Evolutionary conservation across 768 basidiomycete species (phyloP).

Genomic region (Nevesoporus exiguus): DNA sequence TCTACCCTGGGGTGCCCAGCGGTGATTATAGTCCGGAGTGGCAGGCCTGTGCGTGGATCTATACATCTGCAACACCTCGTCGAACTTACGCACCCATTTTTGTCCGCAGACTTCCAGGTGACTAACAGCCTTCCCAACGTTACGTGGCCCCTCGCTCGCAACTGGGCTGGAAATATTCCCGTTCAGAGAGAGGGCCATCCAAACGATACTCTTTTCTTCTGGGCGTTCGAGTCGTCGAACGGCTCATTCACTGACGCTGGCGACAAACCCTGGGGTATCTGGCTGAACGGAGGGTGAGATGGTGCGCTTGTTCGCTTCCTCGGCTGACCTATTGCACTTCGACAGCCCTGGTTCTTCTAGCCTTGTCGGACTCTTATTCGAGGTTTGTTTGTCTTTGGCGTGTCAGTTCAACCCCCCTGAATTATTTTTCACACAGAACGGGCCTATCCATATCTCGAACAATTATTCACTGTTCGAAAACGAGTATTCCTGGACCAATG

Average conservation of each 20-base stretch:
- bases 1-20: conserved; percentile 41
- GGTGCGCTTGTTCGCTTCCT: background rate
- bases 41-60: conserved; percentile 53
- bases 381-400: conserved; percentile 38
- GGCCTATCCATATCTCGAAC: conserved; percentile 56
- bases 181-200: conserved; percentile 58
- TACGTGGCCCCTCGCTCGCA: conserved; percentile 49
- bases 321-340: background rate
- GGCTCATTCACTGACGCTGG: conserved; percentile 51
- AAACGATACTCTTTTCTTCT: conserved; percentile 65
- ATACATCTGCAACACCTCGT: background rate
- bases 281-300: conserved; percentile 68
- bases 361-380: conserved; percentile 59
- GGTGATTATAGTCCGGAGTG: conserved; percentile 53
- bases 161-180: conserved; percentile 62
- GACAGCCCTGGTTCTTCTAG: conserved; percentile 67
- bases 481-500: conserved; percentile 51
- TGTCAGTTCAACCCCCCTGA: background rate
- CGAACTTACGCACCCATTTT: background rate
- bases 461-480: conserved; percentile 52
- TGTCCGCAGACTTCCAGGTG: conserved; percentile 53
- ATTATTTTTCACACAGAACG: conserved; percentile 46
- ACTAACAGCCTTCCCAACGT: conserved; percentile 55
- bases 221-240: conserved; percentile 53
- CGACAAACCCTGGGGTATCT: conserved; percentile 66